Evolutionary conservation across 257 asterid species (phyloP).

Genomic region (Cynanchum wilfordii): DNA sequence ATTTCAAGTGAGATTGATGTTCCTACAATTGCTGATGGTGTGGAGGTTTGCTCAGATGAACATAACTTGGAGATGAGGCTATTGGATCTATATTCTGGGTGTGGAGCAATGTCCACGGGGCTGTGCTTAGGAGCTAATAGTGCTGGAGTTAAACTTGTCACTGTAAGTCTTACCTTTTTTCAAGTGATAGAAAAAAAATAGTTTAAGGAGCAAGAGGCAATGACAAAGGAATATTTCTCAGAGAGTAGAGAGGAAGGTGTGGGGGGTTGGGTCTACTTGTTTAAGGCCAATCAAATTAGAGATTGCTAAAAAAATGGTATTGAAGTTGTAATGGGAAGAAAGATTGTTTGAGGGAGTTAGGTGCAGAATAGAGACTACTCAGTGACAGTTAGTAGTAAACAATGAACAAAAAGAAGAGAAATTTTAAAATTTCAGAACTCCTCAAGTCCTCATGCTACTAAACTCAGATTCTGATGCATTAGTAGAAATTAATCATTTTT

Average conservation of each 20-base stretch:
- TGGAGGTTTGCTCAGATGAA: slow-evolving; percentile 17
- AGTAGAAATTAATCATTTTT: too few relatives aligned
- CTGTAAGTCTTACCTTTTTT: slow-evolving; percentile 37
- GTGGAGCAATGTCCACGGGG: slow-evolving; percentile 99
- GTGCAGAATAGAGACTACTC: neutral
- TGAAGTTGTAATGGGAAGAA: neutral
- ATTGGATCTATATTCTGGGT: slow-evolving; percentile 75
- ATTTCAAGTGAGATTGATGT: slow-evolving; percentile 48
- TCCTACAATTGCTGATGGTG: slow-evolving; percentile 2
- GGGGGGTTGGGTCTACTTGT: neutral
- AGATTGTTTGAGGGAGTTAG: neutral
- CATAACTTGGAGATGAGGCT: slow-evolving; percentile 35
- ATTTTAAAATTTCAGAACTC: too few relatives aligned
- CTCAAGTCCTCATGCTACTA: too few relatives aligned
- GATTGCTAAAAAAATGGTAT: neutral
- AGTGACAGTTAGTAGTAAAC: neutral
- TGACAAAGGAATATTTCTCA: neutral
- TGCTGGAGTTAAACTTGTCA: slow-evolving; percentile 57
- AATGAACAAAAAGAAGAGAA: too few relatives aligned
- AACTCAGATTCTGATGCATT: too few relatives aligned
- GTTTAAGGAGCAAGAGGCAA: neutral
- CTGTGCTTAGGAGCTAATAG: slow-evolving; percentile 71
- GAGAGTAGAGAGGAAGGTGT: too few relatives aligned
- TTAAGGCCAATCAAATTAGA: neutral
- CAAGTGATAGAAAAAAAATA: neutral